phyloP scores from a whole-genome alignment of 2,329 filamentous ascomycete species.

The Periconia macrospinosa region DNA sequence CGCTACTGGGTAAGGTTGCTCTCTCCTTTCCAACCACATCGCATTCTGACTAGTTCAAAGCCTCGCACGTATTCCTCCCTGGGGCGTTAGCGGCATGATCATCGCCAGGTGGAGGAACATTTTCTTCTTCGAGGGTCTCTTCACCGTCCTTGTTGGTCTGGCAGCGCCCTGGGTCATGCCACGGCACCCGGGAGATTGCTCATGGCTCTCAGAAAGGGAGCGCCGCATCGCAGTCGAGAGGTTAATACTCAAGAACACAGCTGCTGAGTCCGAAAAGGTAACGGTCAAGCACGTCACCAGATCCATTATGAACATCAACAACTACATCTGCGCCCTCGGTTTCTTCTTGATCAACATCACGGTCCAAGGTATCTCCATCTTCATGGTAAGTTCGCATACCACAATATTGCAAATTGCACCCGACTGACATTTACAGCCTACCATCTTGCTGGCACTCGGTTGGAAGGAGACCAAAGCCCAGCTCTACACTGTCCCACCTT shows the following conservation, averaged over 20 bases:
- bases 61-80: conserved; percentile 51
- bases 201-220: conserved; percentile 57
- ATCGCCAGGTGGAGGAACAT: conserved; percentile 55
- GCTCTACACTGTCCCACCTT: conserved; percentile 44
- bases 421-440: conserved; percentile 29
- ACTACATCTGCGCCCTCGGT: conserved; percentile 60
- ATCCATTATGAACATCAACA: conserved; percentile 60
- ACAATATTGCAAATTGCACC: background rate
- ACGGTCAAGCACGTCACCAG: conserved; percentile 53
- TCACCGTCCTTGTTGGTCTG: conserved; percentile 55
- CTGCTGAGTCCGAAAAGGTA: conserved; percentile 51
- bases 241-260: conserved; percentile 54
- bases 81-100: conserved; percentile 49
- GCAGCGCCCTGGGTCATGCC: conserved; percentile 58
- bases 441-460: conserved; percentile 41
- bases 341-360: conserved; percentile 65
- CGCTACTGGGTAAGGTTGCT: conserved; percentile 51
- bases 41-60: conserved; percentile 10
- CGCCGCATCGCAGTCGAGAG: conserved; percentile 57
- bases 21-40: background rate
- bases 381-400: conserved; percentile 32
- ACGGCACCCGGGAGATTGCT: conserved; percentile 51
- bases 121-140: conserved; percentile 64
- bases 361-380: conserved; percentile 52
- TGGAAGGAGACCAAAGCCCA: conserved; percentile 43